Evolutionary conservation across 2,329 filamentous ascomycete species (phyloP), one percentile per base, ranked within the genome.

Genomic region (Dothideomycetidae sp.): DNA sequence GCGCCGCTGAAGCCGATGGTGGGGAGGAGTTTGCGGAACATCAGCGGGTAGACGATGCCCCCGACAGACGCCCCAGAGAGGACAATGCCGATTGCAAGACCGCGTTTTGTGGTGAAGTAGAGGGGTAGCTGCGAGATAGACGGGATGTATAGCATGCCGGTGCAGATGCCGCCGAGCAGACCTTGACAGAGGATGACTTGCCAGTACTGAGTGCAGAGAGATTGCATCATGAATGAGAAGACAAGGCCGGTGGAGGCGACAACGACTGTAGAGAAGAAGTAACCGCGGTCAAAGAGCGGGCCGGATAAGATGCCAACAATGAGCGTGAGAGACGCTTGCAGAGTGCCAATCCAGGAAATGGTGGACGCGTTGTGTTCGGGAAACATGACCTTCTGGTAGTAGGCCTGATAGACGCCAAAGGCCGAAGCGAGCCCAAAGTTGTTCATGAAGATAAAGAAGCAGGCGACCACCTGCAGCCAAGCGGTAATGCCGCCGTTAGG

Each of bases 151-250:
- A 63, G 31, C 5, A 57, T 46, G 3, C 65, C 61, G 7, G 50
- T 53, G 3, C 66, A 67, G 0, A 75, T 36, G 1, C 72, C 72
- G 44, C 67, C 57, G 42, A 65, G 66, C 17, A 64, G 23, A 14
- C 42, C 42, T 31, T 45, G 43, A 13, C 33, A n/a, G n/a, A 45
- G 31, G 10, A 48, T 26, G n/a, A 48, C 15, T 30, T 48, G 46
- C 16, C 38, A 48, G 36, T 45, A 48, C n/a, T 35, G 16, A 7
- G 40, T 40, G 23, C 31, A 35, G 4, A 46, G 29, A 31, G 34
- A 38, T 11, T 35, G 37, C 33, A 44, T 41, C 14, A 45, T 39
- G 14, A 40, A 53, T 2, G 66, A 66, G 10, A 70, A 54, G 5
- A 64, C 57, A 5, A 63, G 51, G 5, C 67, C 42, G 40, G 62